Percentiles rank a stretch among this genome's conserved stretches.
phyloP scores from a whole-genome alignment of 1,139 yeast species.

The Debaryomyces robertsiae region DNA sequence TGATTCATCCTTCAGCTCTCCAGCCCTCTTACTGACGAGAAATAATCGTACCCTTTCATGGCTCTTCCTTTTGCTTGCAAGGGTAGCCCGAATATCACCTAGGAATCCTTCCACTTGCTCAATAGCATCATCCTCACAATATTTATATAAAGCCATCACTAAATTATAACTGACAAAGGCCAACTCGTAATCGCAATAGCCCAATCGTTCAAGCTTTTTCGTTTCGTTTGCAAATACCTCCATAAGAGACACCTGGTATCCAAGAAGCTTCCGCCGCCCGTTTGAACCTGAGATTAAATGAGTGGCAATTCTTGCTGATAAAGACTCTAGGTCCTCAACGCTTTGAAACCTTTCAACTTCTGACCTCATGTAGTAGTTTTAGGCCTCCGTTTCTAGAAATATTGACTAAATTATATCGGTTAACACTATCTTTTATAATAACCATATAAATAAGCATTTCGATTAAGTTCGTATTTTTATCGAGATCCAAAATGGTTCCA shows the following conservation, averaged over 20 bases:
- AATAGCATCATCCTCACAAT: slow-evolving; percentile 17
- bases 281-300: slow-evolving; percentile 11
- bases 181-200: slow-evolving; percentile 44
- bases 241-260: slow-evolving; percentile 34
- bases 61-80: slow-evolving; percentile 21
- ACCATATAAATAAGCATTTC: too few species aligned
- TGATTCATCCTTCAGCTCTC: neutral
- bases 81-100: slow-evolving; percentile 24
- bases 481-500: neutral
- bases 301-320: slow-evolving; percentile 10
- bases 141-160: slow-evolving; percentile 19
- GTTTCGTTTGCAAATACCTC: slow-evolving; percentile 39
- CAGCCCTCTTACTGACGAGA: neutral
- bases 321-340: slow-evolving; percentile 7
- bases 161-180: slow-evolving; percentile 33
- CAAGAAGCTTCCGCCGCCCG: slow-evolving; percentile 22
- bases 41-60: slow-evolving; percentile 13
- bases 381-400: neutral
- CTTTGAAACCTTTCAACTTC: slow-evolving; percentile 8
- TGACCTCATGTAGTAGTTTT: slow-evolving; percentile 5
- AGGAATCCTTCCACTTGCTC: slow-evolving; percentile 24
- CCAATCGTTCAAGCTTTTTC: slow-evolving; percentile 26
- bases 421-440: neutral
- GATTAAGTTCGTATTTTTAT: neutral
- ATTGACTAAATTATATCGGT: neutral